These are phyloP conservation scores for Plantago ovata DNA, from an alignment of 257 asterid genomes.

Conservation along the genomic window DNA sequence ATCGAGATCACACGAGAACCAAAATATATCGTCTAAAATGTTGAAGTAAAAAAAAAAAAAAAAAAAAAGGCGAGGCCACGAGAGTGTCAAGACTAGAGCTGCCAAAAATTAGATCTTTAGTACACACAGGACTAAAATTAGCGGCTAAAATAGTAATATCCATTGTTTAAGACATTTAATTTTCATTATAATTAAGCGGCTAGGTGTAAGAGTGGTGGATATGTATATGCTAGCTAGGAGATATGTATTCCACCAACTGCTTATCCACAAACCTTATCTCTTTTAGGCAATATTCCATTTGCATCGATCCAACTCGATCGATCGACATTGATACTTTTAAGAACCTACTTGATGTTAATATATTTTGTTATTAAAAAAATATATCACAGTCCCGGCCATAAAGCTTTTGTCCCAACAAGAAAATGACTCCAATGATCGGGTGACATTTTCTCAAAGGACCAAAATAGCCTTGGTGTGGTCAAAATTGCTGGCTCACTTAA, in stretches of 20 bases:
- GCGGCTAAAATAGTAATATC: too few relatives aligned
- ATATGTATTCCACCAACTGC: slow-evolving; percentile 59
- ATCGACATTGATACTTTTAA: neutral
- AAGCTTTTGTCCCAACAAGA: neutral
- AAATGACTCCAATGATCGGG: slow-evolving; percentile 20
- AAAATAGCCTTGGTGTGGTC: slow-evolving; percentile 15
- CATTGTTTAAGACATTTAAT: too few relatives aligned
- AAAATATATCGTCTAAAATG: too few relatives aligned
- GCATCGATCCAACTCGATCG: neutral
- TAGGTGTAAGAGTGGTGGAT: too few relatives aligned
- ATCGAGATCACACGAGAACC: too few relatives aligned
- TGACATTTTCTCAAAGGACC: slow-evolving; percentile 12
- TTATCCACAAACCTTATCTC: slow-evolving; percentile 49
- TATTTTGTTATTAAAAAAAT: neutral
- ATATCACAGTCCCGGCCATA: neutral
- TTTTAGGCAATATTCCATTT: neutral
- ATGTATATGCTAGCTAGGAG: too few relatives aligned
- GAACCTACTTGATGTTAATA: neutral
- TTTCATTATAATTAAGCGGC: too few relatives aligned
- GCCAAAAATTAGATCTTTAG: too few relatives aligned
- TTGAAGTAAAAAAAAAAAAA: too few relatives aligned
- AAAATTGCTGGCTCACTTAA: slow-evolving; percentile 33
- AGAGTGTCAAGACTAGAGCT: too few relatives aligned
- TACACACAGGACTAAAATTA: too few relatives aligned
- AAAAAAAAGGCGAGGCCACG: too few relatives aligned